Conservation (phyloP, 2,329 filamentous ascomycete genomes). For the Arthrobotrys entomopaga region DNA sequence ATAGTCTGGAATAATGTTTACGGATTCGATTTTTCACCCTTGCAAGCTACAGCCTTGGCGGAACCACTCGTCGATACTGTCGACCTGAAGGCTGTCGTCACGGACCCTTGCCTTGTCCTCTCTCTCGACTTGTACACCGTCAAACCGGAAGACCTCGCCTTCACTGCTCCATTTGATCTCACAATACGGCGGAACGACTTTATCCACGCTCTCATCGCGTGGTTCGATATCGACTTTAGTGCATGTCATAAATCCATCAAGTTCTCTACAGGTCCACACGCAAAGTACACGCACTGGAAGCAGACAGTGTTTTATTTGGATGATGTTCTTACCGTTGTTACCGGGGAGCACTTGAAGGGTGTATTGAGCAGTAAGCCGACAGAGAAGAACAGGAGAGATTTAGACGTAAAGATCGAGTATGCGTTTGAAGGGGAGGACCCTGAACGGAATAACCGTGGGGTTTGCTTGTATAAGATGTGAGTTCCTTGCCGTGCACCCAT, state of each 20-base stretch:
- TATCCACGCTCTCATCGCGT: constrained; percentile 93
- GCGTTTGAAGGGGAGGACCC: constrained; percentile 78
- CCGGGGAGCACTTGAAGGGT: constrained; percentile 81
- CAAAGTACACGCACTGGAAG: constrained; percentile 99
- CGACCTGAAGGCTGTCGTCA: constrained; percentile 95
- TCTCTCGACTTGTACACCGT: constrained; percentile 94
- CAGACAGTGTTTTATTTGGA: constrained; percentile 98
- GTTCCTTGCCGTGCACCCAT: neutral
- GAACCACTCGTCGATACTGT: constrained; percentile 98
- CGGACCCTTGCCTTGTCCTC: constrained; percentile 84
- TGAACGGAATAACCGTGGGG: constrained; percentile 74
- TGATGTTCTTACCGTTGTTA: constrained; percentile 89
- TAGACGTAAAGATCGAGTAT: constrained; percentile 89
- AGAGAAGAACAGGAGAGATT: constrained; percentile 88
- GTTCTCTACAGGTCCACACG: constrained; percentile 97
- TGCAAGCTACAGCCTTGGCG: constrained; percentile 91
- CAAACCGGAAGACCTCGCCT: constrained; percentile 82
- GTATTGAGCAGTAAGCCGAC: constrained; percentile 85
- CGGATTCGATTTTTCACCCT: constrained; percentile 93
- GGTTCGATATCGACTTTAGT: constrained; percentile 99
- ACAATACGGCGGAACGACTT: constrained; percentile 87
- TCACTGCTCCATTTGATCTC: constrained; percentile 80
- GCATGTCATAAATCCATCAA: constrained; percentile 97
- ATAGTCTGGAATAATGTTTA: constrained; percentile 99
- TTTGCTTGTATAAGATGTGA: constrained; percentile 75